Conservation (phyloP, 2,329 filamentous ascomycete species). For the Pezicula neosporulosa region DNA sequence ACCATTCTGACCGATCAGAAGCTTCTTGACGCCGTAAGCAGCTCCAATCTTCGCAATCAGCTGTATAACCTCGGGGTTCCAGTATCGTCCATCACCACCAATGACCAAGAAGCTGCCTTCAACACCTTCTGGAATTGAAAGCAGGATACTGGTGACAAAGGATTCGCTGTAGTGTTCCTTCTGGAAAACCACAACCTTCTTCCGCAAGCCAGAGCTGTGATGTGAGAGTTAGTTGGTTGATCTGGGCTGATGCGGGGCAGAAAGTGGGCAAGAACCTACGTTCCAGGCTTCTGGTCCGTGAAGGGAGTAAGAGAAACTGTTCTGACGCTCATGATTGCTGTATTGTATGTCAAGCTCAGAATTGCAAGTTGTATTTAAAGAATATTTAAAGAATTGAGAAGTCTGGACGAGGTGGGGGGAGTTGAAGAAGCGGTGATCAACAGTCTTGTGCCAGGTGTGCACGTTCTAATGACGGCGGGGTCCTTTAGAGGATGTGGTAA, state of each 20-base stretch:
- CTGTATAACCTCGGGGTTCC: slow-evolving; percentile 95
- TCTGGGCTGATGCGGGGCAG: slow-evolving; percentile 20
- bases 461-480: not conserved
- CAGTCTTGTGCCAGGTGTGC: not conserved
- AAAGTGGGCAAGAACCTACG: slow-evolving; percentile 61
- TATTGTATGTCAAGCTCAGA: slow-evolving; percentile 4
- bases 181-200: slow-evolving; percentile 98
- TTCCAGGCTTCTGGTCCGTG: slow-evolving; percentile 97
- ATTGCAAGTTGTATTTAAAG: slow-evolving; percentile 6
- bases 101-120: slow-evolving; percentile 85
- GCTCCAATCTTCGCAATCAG: slow-evolving; percentile 96
- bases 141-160: slow-evolving; percentile 89
- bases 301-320: slow-evolving; percentile 83
- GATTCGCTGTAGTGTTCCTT: slow-evolving; percentile 93
- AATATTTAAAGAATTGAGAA: slow-evolving; percentile 4
- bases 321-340: slow-evolving; percentile 65
- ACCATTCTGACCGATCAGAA: slow-evolving; percentile 91
- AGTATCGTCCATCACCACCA: slow-evolving; percentile 94
- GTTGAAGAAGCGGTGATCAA: slow-evolving; percentile 4
- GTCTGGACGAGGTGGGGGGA: slow-evolving; percentile 4
- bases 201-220: slow-evolving; percentile 88
- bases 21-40: slow-evolving; percentile 98
- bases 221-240: slow-evolving; percentile 18
- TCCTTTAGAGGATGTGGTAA: not conserved
- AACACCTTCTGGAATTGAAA: slow-evolving; percentile 93